phyloP scores from a whole-genome alignment of 192 early-diverging fungal genomes.

The Entophlyctis luteolus region DNA sequence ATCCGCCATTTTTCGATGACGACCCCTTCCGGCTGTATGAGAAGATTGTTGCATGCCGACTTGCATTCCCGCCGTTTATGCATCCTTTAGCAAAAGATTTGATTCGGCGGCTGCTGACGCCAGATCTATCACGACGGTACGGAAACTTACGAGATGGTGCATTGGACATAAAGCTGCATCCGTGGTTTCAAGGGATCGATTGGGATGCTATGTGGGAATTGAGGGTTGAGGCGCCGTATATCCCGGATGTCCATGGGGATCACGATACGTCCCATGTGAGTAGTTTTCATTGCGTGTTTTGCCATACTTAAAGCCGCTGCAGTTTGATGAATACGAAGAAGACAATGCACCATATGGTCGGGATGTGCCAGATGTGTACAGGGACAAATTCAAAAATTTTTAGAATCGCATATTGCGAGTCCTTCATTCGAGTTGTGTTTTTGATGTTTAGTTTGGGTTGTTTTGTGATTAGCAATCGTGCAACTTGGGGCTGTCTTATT shows the following conservation, averaged over 20 bases:
- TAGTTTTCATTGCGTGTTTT: neutral
- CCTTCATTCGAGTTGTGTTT: too few species aligned
- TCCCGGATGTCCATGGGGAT: constrained; percentile 72
- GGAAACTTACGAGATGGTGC: constrained; percentile 72
- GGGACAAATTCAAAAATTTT: constrained; percentile 72
- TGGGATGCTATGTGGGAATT: constrained; percentile 72
- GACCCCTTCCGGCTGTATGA: constrained; percentile 70
- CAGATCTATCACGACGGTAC: constrained; percentile 72
- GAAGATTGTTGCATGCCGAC: constrained; percentile 67
- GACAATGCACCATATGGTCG: constrained; percentile 84
- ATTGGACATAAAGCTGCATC: constrained; percentile 87
- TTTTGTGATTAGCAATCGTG: too few species aligned
- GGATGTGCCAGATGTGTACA: constrained; percentile 63
- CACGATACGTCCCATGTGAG: constrained; percentile 67
- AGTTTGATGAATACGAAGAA: constrained; percentile 94
- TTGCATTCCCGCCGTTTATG: constrained; percentile 70
- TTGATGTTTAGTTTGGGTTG: too few species aligned
- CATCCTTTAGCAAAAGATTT: constrained; percentile 70
- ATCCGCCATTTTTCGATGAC: constrained; percentile 70
- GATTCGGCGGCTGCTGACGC: constrained; percentile 62
- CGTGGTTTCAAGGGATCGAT: constrained; percentile 92
- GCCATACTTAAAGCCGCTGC: constrained; percentile 19
- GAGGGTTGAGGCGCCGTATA: constrained; percentile 79
- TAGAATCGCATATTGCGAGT: constrained; percentile 27
- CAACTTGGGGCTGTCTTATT: too few species aligned